Evolutionary conservation across 495 filamentous ascomycete species (phyloP), one percentile per base, ranked within the genome.

Genomic region (Hyaloscypha hepaticicola): DNA sequence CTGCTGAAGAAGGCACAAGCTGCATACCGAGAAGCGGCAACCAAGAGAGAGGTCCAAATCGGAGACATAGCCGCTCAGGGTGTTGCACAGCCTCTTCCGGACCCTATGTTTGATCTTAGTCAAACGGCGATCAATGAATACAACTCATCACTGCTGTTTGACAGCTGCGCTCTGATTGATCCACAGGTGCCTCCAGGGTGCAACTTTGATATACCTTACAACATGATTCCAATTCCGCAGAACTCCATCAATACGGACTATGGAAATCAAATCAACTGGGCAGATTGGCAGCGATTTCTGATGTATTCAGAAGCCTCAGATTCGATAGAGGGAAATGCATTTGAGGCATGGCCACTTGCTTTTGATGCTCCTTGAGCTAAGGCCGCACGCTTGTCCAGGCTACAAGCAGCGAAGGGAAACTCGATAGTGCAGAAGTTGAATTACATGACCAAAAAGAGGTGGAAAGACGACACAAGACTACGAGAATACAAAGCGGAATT

Each of bases 1-100:
- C 73, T 87, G 22, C 80, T 83, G 76, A 78, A 78, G 60, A 80
- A 80, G 65, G 84, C 84, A 25, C 62, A 66, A 57, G 51, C 52
- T 34, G 31, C 31, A 34, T 34, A 34, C 31, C 31, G 12, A 34
- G 51, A 64, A 64, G 60, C 60, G 45, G 60, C 60, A 63, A 45
- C 48, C 60, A 63, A 55, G 60, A 52, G 50, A 53, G 60, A 63
- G 45, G 33, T 63, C 48, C 60, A 63, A 63, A 52, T 38, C 45
- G 60, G 60, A 63, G 48, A 53, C 60, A 63, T 55, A 63, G 60
- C 50, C 45, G 60, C 45, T 52, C 60, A 29, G 33, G 33, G 60
- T 63, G 31, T 34, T 34, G 31, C 60, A 63, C 45, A 55, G 60
- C 60, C 48, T 53, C 60, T 63, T 55, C 45, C 60, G 45, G 45